Conservation (phyloP, 805 yeast genomes). For the Suhomyces emberorum region DNA sequence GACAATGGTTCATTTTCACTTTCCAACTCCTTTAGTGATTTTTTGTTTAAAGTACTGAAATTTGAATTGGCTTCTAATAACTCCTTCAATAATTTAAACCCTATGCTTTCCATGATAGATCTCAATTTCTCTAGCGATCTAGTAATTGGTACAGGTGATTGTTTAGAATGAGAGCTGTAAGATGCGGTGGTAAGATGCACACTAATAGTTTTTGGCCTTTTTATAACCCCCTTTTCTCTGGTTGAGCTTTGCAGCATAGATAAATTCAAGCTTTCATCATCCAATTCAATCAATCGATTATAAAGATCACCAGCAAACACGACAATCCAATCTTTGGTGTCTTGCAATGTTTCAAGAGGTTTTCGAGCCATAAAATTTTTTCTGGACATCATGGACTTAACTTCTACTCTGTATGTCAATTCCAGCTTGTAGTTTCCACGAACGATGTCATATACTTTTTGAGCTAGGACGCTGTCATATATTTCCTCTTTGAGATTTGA, state of each 20-base stretch:
- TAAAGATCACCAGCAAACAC: conserved; percentile 80
- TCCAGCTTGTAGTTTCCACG: conserved; percentile 61
- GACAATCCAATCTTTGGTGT: conserved; percentile 72
- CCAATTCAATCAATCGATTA: conserved; percentile 67
- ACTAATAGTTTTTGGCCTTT: conserved; percentile 56
- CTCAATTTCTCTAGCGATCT: conserved; percentile 32
- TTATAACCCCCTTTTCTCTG: conserved; percentile 22
- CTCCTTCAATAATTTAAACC: conserved; percentile 41
- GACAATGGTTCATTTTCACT: conserved; percentile 9
- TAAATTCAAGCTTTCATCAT: conserved; percentile 53
- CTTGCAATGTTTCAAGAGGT: conserved; percentile 48
- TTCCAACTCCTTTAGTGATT: conserved; percentile 17
- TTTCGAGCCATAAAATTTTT: conserved; percentile 68
- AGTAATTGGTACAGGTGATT: conserved; percentile 35
- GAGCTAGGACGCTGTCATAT: conserved; percentile 49
- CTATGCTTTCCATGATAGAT: conserved; percentile 17
- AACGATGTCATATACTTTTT: conserved; percentile 55
- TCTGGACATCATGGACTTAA: conserved; percentile 85
- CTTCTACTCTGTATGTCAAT: conserved; percentile 54
- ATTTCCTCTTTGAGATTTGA: conserved; percentile 19
- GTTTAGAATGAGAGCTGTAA: conserved; percentile 35
- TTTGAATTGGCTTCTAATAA: conserved; percentile 25
- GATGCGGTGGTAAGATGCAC: conserved; percentile 30
- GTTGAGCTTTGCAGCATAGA: conserved; percentile 20
- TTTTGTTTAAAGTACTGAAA: conserved; percentile 20